These are phyloP conservation scores for Populus tomentosa DNA, from an alignment of 441 rosid species.

Conservation along the genomic window DNA sequence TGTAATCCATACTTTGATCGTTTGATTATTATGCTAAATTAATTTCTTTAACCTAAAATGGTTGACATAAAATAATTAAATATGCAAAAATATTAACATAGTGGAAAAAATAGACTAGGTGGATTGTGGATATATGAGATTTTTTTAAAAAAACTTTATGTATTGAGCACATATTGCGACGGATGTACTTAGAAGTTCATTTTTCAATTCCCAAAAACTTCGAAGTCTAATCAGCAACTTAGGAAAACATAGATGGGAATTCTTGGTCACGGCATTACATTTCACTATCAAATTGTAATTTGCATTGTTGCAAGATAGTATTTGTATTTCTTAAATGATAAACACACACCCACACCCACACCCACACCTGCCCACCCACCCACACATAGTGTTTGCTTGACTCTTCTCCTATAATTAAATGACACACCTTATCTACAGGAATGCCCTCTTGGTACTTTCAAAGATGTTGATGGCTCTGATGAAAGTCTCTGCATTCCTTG, in stretches of 20 bases:
- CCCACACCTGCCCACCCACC: no score
- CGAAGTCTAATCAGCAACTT: background rate
- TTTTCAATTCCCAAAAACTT: background rate
- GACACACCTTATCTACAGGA: conserved; percentile 46
- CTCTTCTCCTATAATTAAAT: conserved; percentile 10
- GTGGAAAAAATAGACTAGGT: background rate
- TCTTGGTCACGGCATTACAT: background rate
- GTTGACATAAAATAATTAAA: background rate
- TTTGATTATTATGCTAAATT: background rate
- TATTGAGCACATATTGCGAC: background rate
- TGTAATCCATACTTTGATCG: background rate
- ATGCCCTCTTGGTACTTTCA: conserved; percentile 96
- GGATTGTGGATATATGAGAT: background rate
- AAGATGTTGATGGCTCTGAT: conserved; percentile 83
- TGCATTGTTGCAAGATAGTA: background rate
- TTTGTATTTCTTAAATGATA: background rate
- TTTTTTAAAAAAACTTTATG: background rate
- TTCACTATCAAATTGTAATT: background rate
- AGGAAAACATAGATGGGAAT: background rate
- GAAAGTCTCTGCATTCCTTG: conserved; percentile 80
- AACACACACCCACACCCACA: background rate
- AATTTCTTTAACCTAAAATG: background rate
- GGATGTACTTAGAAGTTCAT: background rate
- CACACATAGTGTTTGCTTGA: background rate
- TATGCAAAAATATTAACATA: background rate